A percentile compares a stretch with the other conserved stretches of the same genome.
phyloP scores from a whole-genome alignment of 2,329 filamentous ascomycete genomes.

The Trichoderma gracile region DNA sequence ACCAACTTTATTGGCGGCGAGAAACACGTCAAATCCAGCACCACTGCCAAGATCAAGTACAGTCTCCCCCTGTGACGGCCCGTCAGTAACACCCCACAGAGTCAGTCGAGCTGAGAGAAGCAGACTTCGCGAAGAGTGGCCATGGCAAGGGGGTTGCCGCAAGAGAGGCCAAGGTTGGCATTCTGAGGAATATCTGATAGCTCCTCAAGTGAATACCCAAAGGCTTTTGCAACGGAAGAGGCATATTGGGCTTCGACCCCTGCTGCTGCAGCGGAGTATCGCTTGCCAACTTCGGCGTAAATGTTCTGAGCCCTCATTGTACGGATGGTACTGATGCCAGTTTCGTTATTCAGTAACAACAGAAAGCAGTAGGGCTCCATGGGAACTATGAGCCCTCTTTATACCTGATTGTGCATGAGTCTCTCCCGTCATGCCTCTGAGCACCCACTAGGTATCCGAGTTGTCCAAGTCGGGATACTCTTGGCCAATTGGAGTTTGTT shows the following conservation, averaged over 20 bases:
- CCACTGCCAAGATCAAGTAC: constrained; percentile 60
- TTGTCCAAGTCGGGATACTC: not conserved
- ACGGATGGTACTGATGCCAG: not conserved
- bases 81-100: not conserved
- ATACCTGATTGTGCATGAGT: too few species aligned
- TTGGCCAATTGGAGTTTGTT: not conserved
- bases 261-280: constrained; percentile 39
- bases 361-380: too few species aligned
- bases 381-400: not conserved
- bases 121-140: constrained; percentile 48
- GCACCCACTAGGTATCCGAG: too few species aligned
- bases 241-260: constrained; percentile 38
- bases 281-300: constrained; percentile 40
- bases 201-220: constrained; percentile 54
- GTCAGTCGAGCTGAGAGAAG: not conserved
- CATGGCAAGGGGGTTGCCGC: constrained; percentile 54
- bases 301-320: constrained; percentile 37
- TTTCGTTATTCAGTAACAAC: not conserved
- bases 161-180: constrained; percentile 56
- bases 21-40: constrained; percentile 59
- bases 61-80: constrained; percentile 48
- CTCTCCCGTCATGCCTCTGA: too few species aligned
- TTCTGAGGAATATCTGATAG: constrained; percentile 48
- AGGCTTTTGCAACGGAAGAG: constrained; percentile 49
- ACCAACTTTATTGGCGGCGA: constrained; percentile 53